Evolutionary conservation across 2,329 filamentous ascomycete species (phyloP).

Genomic region (Dactylella cylindrospora): DNA sequence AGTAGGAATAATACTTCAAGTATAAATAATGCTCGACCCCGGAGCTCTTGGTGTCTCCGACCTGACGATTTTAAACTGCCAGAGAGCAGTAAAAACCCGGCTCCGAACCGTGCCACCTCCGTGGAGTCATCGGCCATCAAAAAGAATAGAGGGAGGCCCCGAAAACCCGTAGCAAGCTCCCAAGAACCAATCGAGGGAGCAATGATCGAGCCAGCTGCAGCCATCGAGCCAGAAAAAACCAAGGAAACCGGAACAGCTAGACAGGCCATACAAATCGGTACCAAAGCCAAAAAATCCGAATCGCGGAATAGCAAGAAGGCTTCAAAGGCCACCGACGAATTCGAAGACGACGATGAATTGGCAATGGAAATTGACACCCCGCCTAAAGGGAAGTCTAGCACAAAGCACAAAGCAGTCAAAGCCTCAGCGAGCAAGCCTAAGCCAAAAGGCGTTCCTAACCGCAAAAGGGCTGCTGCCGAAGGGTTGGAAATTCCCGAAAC

Average conservation of each 20-base stretch:
- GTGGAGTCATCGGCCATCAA: constrained; percentile 20
- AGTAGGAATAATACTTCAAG: no score
- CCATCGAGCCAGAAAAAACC: no score
- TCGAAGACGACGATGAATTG: background rate
- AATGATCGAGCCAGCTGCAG: no score
- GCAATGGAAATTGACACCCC: background rate
- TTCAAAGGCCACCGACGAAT: background rate
- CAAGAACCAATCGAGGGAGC: no score
- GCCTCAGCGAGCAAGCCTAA: background rate
- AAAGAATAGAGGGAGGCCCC: constrained; percentile 30
- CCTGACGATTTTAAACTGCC: no score
- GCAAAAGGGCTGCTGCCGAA: constrained; percentile 1
- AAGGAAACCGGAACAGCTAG: no score
- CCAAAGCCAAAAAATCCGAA: no score
- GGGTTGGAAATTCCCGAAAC: constrained; percentile 30
- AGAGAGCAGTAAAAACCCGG: constrained; percentile 7
- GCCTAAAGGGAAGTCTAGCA: background rate
- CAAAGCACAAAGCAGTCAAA: background rate
- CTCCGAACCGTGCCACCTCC: background rate
- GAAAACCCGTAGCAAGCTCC: constrained; percentile 12
- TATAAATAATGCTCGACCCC: no score
- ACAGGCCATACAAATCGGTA: no score
- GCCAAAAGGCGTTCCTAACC: background rate
- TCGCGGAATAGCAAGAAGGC: no score
- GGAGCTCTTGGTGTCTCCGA: no score